These are phyloP conservation scores for Stagonosporopsis vannaccii DNA, from an alignment of 2,329 filamentous ascomycete genomes.

Conservation along the genomic window DNA sequence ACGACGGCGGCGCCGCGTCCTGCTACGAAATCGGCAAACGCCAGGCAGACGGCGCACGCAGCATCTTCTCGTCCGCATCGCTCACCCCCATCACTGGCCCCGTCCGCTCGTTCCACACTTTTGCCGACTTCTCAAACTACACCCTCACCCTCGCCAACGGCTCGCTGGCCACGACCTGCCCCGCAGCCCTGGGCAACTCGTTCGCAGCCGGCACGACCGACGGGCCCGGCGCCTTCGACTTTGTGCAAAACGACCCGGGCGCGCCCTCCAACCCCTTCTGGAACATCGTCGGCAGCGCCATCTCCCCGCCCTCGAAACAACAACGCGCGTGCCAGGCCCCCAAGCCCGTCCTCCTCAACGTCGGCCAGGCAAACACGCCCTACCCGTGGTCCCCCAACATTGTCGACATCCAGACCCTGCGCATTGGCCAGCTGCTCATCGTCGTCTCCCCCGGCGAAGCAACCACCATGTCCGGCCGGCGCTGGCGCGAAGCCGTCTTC, in stretches of 20 bases:
- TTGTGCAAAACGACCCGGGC: conserved; percentile 83
- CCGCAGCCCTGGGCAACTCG: conserved; percentile 86
- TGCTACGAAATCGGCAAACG: conserved; percentile 78
- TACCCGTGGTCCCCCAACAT: conserved; percentile 93
- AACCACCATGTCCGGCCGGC: conserved; percentile 88
- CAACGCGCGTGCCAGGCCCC: conserved; percentile 79
- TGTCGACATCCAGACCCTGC: conserved; percentile 84
- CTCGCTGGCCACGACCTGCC: conserved; percentile 74
- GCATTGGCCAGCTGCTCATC: conserved; percentile 84
- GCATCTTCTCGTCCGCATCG: conserved; percentile 62
- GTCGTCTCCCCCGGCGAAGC: conserved; percentile 87
- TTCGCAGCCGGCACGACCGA: conserved; percentile 94
- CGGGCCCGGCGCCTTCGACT: conserved; percentile 90
- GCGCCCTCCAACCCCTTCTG: conserved; percentile 82
- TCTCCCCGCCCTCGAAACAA: conserved; percentile 73
- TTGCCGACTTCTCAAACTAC: conserved; percentile 80
- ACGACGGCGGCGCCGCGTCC: conserved; percentile 71
- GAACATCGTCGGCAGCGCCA: conserved; percentile 74
- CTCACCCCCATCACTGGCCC: conserved; percentile 65
- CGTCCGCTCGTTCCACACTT: conserved; percentile 84
- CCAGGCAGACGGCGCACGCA: conserved; percentile 70
- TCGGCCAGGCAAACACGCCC: conserved; percentile 78
- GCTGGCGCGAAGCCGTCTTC: conserved; percentile 70
- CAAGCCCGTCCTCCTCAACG: conserved; percentile 87
- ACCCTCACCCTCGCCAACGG: conserved; percentile 78